Evolutionary conservation across 2,329 filamentous ascomycete species (phyloP), one percentile per base, ranked within the genome.

Genomic region (Fusarium metavorans): DNA sequence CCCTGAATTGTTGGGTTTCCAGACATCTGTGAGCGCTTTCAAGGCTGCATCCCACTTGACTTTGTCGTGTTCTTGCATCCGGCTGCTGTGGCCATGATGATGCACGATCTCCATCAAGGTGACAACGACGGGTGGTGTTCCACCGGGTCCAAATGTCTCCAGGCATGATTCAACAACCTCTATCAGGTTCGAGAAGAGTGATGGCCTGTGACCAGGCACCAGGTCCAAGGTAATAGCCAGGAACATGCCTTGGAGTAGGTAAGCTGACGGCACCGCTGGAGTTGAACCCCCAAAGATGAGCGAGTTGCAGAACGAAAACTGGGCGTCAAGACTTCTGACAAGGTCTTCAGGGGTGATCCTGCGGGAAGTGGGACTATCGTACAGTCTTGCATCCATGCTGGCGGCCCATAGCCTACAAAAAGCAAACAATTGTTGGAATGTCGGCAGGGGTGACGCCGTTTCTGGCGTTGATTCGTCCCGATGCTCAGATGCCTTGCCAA

Each of bases 361-460:
- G 35, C 35, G 70, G 41, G 64, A 52, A 52, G 61, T 63, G 58
- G 39, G 69, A 66, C 60, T 66, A 59, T 70, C 64, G 59, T 74
- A 70, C 41, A 74, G 16, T 37, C 64, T 66, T 34, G 72, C 64
- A 63, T 75, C 71, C 74, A 78, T 74, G 61, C 73, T 78, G 18
- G 70, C 54, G 10, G 79, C 76, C 61, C 85, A 79, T 10, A 83
- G 78, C 66, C 80, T 81, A 62, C 83, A 80, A 41, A 87, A 83
- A 5, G 79, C 75, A 68, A 82, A 84, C 2, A 87, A 76, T 68
- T 86, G 85, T 65, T 84, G 85, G 66, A 87, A 85, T 1, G 82
- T 84, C 43, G 80, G 82, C n/a, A 85, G 66, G 5, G 83, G 81
- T 39, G 85, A 83, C 20, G 76, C 72, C 27, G 48, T 67, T 30